Conservation (phyloP, 495 filamentous ascomycete genomes). For the Hypomontagnella submonticulosa region DNA sequence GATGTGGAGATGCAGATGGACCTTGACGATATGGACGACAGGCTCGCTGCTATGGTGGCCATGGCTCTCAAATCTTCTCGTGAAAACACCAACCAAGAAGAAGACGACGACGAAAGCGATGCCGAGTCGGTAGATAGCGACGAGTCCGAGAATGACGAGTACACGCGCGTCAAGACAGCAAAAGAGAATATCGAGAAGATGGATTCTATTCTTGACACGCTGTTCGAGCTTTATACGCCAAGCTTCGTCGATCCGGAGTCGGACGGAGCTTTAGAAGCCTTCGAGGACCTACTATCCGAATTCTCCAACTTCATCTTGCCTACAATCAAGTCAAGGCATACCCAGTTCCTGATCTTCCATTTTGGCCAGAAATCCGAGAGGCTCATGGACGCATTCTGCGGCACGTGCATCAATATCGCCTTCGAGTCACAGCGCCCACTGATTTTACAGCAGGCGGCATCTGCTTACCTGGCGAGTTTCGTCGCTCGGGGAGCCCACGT, state of each 20-base stretch:
- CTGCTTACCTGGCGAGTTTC: slow-evolving; percentile 94
- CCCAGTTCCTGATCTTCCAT: slow-evolving; percentile 93
- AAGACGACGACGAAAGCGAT: slow-evolving; percentile 71
- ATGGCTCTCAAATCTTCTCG: slow-evolving; percentile 53
- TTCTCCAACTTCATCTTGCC: slow-evolving; percentile 89
- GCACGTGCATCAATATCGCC: slow-evolving; percentile 69
- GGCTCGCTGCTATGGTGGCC: slow-evolving; percentile 60
- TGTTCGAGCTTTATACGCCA: slow-evolving; percentile 83
- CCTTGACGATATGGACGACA: slow-evolving; percentile 79
- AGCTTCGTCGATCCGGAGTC: slow-evolving; percentile 69
- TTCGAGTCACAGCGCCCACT: slow-evolving; percentile 67
- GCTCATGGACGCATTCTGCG: slow-evolving; percentile 82
- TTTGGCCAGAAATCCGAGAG: slow-evolving; percentile 81
- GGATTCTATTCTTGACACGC: slow-evolving; percentile 87
- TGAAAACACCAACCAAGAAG: slow-evolving; percentile 52
- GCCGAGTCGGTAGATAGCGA: slow-evolving; percentile 64
- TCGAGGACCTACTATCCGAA: slow-evolving; percentile 80
- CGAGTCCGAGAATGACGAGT: slow-evolving; percentile 58
- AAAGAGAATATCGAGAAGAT: slow-evolving; percentile 88
- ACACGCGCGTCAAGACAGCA: slow-evolving; percentile 66
- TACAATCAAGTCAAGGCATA: slow-evolving; percentile 85
- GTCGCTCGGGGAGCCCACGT: slow-evolving; percentile 88
- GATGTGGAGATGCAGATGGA: slow-evolving; percentile 95
- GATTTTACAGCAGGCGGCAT: slow-evolving; percentile 80
- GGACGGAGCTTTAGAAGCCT: slow-evolving; percentile 60